These are phyloP conservation scores for Metarhizium humberi DNA, from an alignment of 2,329 filamentous ascomycete species.

Conservation along the genomic window DNA sequence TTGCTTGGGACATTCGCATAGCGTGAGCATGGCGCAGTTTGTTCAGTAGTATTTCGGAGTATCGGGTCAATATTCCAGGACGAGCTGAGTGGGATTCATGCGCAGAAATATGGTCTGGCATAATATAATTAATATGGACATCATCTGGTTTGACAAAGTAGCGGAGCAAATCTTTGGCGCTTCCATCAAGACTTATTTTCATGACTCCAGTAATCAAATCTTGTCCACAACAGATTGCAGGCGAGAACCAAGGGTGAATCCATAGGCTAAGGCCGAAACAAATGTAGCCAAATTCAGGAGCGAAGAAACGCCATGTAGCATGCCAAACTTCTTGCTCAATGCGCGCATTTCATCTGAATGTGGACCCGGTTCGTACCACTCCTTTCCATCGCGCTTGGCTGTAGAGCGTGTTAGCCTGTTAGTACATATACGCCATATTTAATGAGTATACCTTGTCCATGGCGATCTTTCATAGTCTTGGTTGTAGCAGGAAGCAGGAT, in stretches of 20 bases:
- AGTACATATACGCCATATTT: neutral
- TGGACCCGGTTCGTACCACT: slow-evolving; percentile 67
- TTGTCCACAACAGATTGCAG: slow-evolving; percentile 34
- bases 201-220: neutral
- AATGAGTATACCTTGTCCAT: slow-evolving; percentile 59
- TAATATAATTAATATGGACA: neutral
- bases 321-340: slow-evolving; percentile 70
- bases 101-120: neutral
- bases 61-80: neutral
- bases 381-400: slow-evolving; percentile 86
- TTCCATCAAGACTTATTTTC: neutral
- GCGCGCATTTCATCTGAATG: slow-evolving; percentile 77
- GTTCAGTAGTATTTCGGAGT: neutral
- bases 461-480: slow-evolving; percentile 63
- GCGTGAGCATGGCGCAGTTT: neutral
- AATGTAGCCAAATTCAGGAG: slow-evolving; percentile 68
- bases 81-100: neutral
- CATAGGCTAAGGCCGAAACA: slow-evolving; percentile 65
- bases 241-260: slow-evolving; percentile 59
- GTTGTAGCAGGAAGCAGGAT: slow-evolving; percentile 69
- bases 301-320: slow-evolving; percentile 73
- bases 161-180: neutral
- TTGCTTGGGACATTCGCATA: neutral
- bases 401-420: slow-evolving; percentile 9
- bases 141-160: neutral